Conservation (phyloP, 179 eudicot species). For the Actinidia arguta region DNA sequence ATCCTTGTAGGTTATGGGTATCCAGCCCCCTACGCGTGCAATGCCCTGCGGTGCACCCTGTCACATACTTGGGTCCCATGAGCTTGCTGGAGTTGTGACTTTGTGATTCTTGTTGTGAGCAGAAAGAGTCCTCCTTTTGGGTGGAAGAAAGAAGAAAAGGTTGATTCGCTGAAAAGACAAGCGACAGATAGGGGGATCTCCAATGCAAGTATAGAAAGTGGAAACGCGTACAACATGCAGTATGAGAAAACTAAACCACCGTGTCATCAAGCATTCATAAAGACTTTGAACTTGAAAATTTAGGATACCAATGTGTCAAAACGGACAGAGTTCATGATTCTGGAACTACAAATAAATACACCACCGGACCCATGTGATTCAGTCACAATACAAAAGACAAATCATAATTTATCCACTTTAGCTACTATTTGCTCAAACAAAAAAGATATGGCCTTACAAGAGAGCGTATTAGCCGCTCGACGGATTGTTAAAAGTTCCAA, state of each 20-base stretch:
- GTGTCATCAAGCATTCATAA: background rate
- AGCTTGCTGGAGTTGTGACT: background rate
- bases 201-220: no score
- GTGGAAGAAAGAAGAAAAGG: no score
- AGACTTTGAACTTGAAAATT: background rate
- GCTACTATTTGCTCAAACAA: background rate
- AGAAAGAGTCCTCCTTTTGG: no score
- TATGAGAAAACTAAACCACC: background rate
- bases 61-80: slow-evolving; percentile 3
- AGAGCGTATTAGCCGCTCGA: background rate
- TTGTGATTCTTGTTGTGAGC: no score
- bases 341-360: background rate
- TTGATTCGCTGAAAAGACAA: slow-evolving; percentile 4
- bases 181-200: background rate
- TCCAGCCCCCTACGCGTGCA: slow-evolving; percentile 20
- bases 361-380: background rate
- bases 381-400: background rate
- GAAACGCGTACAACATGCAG: no score
- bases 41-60: slow-evolving; percentile 5
- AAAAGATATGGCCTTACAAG: background rate
- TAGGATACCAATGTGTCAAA: no score
- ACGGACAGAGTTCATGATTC: background rate
- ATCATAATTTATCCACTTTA: background rate
- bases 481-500: background rate
- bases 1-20: slow-evolving; percentile 1